Conservation (phyloP, 2,329 filamentous ascomycete species). For the Aspergillus sojae region DNA sequence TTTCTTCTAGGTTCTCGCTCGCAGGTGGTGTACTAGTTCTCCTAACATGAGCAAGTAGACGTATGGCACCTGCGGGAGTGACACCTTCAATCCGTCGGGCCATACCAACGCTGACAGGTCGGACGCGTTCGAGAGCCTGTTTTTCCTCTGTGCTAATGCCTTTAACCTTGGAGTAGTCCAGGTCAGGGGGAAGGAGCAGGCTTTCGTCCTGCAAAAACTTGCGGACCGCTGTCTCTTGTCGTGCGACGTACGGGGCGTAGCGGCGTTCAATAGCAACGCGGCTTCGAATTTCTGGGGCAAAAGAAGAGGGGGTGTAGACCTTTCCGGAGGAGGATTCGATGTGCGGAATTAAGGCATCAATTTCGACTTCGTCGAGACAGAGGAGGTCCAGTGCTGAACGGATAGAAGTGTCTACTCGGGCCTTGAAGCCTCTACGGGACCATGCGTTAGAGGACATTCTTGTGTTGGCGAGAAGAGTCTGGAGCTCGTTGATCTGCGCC, state of each 20-base stretch:
- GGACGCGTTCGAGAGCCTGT: slow-evolving; percentile 66
- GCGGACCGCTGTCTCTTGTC: slow-evolving; percentile 68
- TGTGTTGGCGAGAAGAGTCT: slow-evolving; percentile 60
- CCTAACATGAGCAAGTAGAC: slow-evolving; percentile 47
- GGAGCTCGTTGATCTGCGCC: slow-evolving; percentile 68
- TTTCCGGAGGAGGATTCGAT: slow-evolving; percentile 45
- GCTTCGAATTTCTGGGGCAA: slow-evolving; percentile 59
- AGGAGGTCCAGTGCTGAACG: slow-evolving; percentile 81
- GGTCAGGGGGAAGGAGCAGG: slow-evolving; percentile 68
- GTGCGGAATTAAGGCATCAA: slow-evolving; percentile 59
- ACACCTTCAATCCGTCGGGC: slow-evolving; percentile 82
- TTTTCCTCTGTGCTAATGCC: slow-evolving; percentile 82
- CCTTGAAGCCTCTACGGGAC: slow-evolving; percentile 69
- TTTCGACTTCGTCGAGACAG: slow-evolving; percentile 62
- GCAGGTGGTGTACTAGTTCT: slow-evolving; percentile 4
- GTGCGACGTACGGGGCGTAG: slow-evolving; percentile 83
- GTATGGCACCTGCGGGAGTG: slow-evolving; percentile 49
- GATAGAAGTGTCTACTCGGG: slow-evolving; percentile 66
- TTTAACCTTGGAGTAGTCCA: slow-evolving; percentile 74
- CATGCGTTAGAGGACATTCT: slow-evolving; percentile 66
- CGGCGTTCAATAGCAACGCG: slow-evolving; percentile 79
- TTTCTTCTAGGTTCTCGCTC: slow-evolving; percentile 15
- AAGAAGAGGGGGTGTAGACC: slow-evolving; percentile 53
- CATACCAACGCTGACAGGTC: slow-evolving; percentile 85
- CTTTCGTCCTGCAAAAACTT: slow-evolving; percentile 76